Evolutionary conservation across 192 early-diverging fungal genomes (phyloP), one percentile per base, ranked within the genome.

Genomic region (Linnemannia exigua): DNA sequence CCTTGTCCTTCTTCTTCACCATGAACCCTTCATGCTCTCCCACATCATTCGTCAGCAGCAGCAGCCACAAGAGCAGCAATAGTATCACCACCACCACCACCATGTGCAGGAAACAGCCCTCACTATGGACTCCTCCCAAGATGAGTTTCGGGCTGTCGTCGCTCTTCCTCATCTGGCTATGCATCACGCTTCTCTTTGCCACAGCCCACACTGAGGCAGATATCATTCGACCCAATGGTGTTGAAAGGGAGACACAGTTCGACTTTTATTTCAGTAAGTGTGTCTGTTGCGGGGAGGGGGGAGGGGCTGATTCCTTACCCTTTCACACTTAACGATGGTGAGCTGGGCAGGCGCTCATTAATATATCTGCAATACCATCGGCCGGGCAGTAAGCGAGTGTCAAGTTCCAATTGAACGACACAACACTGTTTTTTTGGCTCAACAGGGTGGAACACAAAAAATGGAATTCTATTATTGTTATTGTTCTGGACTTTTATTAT

Each of bases 151-250:
- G 75, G 44, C 63, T 86, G 8, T 70, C 74, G 20, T 58, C 35
- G 12, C 47, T 86, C 68, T 80, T 79, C 46, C 75, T 86, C 50
- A 67, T 86, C 58, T 86, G 84, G 84, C 74, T 86, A 0, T 86
- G 84, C 75, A 52, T 80, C 70, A 77, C 78, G n/a, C 78, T 86
- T 17, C 63, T 54, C 33, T 50, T 80, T 46, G 50, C 77, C 47
- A 70, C 84, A 76, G 37, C 38, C 69, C 70, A 72, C 5, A 67
- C 54, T 35, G 63, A 75, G 28, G 84, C 78, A 33, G 67, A 77
- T n/a, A 46, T 76, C 20, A 47, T 86, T 20, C 41, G 58, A 9
- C 69, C 84, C 14, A 48, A 68, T 9, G 78, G 84, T 3, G 69
- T 75, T 28, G 58, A 72, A 22, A 17, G 6, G 7, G 15, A n/a